A percentile compares a stretch with the other conserved stretches of the same genome.
Evolutionary conservation across 2,329 filamentous ascomycete species (phyloP).

Genomic region (Paramyrothecium sp.): DNA sequence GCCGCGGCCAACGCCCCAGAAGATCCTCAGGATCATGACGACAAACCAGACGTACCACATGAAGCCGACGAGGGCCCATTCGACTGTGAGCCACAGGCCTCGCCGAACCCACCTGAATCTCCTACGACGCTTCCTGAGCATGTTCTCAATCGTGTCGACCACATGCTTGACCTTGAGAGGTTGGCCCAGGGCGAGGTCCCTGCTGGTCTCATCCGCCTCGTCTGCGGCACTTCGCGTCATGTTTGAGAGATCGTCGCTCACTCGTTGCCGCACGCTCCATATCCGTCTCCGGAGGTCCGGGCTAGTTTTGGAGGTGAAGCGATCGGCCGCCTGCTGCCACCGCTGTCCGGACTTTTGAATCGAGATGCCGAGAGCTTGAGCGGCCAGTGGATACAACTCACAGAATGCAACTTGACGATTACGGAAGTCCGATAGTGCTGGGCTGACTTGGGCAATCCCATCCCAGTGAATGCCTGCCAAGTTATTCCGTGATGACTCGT

Average conservation of each 20-base stretch:
- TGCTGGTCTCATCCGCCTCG: constrained; percentile 75
- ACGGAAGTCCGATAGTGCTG: constrained; percentile 27
- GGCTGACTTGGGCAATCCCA: constrained; percentile 41
- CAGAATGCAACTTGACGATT: constrained; percentile 35
- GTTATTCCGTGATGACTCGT: constrained; percentile 18
- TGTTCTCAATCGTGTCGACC: constrained; percentile 74
- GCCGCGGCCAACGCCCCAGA: constrained; percentile 62
- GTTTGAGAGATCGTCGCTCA: constrained; percentile 53
- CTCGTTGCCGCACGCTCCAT: constrained; percentile 42
- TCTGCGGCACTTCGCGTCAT: constrained; percentile 69
- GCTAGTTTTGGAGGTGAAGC: constrained; percentile 56
- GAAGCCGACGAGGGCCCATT: constrained; percentile 83
- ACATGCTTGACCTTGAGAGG: constrained; percentile 79
- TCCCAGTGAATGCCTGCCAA: constrained; percentile 32
- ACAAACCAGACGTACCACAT: constrained; percentile 96
- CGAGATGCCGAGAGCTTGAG: constrained; percentile 47
- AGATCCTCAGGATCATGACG: constrained; percentile 71
- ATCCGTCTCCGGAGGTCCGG: constrained; percentile 50
- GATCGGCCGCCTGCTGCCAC: constrained; percentile 60
- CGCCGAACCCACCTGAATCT: constrained; percentile 72
- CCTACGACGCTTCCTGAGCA: constrained; percentile 66
- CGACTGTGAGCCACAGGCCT: constrained; percentile 76
- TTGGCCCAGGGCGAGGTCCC: constrained; percentile 73
- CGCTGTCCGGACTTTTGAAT: constrained; percentile 46
- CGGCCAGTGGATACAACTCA: constrained; percentile 51